Evolutionary conservation across 306 rosid genomes (phyloP).

Genomic region (Canavalia gladiata): DNA sequence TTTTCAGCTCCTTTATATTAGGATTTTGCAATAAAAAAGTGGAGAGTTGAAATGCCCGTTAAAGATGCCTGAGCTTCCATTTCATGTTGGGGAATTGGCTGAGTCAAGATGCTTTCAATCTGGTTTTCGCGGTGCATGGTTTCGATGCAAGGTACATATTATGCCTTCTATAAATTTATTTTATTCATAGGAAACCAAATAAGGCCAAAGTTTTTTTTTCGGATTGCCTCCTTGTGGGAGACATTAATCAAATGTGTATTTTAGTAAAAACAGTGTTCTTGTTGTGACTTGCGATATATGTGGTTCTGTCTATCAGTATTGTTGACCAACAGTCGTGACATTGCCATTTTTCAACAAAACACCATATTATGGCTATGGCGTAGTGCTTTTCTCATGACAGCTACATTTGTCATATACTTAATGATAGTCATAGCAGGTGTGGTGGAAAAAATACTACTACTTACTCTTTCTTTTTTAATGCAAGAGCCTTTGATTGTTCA

Average conservation of each 20-base stretch:
- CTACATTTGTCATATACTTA: not conserved
- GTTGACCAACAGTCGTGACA: not conserved
- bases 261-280: not conserved
- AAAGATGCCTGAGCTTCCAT: constrained; percentile 56
- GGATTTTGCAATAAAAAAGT: not conserved
- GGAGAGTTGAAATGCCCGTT: not conserved
- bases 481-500: not conserved
- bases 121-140: constrained; percentile 96
- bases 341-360: not conserved
- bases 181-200: not conserved
- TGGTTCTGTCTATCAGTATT: not conserved
- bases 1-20: constrained; percentile 10
- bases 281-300: not conserved
- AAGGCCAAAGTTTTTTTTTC: not conserved
- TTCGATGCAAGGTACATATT: constrained; percentile 75
- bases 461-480: not conserved
- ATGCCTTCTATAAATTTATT: constrained; percentile 1
- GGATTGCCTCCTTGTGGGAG: not conserved
- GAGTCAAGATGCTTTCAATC: constrained; percentile 63
- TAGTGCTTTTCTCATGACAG: not conserved
- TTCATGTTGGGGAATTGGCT: constrained; percentile 63
- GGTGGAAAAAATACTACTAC: not conserved
- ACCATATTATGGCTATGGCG: not conserved
- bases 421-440: not conserved
- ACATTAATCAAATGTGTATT: constrained; percentile 6